Evolutionary conservation across 805 yeast species (phyloP), one percentile per base, ranked within the genome.

Genomic region (Barnettozyma botsteinii): DNA sequence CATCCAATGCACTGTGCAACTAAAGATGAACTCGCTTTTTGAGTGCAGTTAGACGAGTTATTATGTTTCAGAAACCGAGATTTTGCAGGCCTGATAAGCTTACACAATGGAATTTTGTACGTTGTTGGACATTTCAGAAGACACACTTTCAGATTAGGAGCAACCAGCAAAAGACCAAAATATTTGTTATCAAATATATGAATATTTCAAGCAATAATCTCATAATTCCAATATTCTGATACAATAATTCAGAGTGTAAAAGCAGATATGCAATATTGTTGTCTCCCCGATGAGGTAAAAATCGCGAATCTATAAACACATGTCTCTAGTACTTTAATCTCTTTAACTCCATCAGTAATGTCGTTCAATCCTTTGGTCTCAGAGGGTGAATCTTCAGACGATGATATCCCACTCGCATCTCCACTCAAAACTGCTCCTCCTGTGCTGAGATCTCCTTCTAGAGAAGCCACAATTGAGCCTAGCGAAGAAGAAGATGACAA

Each of bases 11-110:
- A 17, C 37, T 70, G 66, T 33, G 59, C 62, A 17, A 85, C 73
- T 26, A 79, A 78, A 56, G 81, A 81, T 51, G 88, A 82, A 49
- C 66, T 82, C 46, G 86, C 88, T 3, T 61, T 78, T 66, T 71
- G 26, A 77, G 80, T 34, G 86, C 81, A 14, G 75, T 75, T 53
- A 64, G 81, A 53, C 85, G 84, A 55, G 81, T 82, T 21, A 75
- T 75, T 18, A 72, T 75, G 4, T n/a, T 75, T 80, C 56, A 69
- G 81, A 53, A 67, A 75, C 43, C 85, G 79, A 59, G 85, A 82
- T 57, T 72, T 81, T 46, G 73, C 75, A 33, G n/a, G n/a, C n/a
- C n/a, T n/a, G n/a, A n/a, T n/a, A n/a, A n/a, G n/a, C n/a, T n/a
- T n/a, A n/a, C n/a, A n/a, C n/a, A n/a, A n/a, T n/a, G n/a, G n/a